These are phyloP conservation scores for Kandelia obovata DNA, from an alignment of 345 rosid species.

Conservation along the genomic window DNA sequence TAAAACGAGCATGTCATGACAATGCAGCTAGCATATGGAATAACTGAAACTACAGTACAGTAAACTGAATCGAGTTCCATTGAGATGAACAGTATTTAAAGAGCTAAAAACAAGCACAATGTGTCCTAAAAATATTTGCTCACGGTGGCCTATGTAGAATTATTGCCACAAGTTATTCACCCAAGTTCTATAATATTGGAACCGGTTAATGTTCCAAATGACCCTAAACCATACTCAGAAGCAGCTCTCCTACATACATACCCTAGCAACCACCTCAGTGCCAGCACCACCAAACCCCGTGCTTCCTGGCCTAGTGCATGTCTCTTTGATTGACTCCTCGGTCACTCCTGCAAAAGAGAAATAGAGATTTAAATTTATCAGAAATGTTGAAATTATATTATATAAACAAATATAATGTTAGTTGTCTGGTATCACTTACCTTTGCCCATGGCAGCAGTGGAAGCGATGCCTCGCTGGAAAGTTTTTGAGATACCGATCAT, in stretches of 20 bases:
- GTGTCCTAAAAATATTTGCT: constrained; percentile 14
- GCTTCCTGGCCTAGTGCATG: constrained; percentile 72
- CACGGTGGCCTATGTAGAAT: constrained; percentile 16
- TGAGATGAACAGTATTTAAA: not conserved
- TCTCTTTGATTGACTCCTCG: constrained; percentile 93
- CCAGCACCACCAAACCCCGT: constrained; percentile 40
- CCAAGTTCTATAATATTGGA: constrained; percentile 25
- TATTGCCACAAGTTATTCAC: constrained; percentile 32
- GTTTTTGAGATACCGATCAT: constrained; percentile 84
- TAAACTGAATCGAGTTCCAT: not conserved
- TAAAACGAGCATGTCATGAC: not conserved
- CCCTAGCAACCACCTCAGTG: constrained; percentile 58
- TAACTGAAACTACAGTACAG: not conserved
- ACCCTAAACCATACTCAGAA: constrained; percentile 1
- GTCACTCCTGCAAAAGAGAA: constrained; percentile 59
- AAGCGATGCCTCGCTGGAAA: constrained; percentile 90
- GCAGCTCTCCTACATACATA: constrained; percentile 59
- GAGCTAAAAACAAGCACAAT: not conserved
- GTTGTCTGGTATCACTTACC: constrained; percentile 34
- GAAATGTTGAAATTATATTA: not conserved
- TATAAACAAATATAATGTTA: no score
- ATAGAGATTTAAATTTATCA: not conserved
- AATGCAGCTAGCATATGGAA: not conserved
- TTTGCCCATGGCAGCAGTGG: constrained; percentile 99
- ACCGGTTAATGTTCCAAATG: constrained; percentile 19